A percentile compares a stretch with the other conserved stretches of the same genome.
phyloP scores from a whole-genome alignment of 345 rosid species.

The Lenwebbia sp. region DNA sequence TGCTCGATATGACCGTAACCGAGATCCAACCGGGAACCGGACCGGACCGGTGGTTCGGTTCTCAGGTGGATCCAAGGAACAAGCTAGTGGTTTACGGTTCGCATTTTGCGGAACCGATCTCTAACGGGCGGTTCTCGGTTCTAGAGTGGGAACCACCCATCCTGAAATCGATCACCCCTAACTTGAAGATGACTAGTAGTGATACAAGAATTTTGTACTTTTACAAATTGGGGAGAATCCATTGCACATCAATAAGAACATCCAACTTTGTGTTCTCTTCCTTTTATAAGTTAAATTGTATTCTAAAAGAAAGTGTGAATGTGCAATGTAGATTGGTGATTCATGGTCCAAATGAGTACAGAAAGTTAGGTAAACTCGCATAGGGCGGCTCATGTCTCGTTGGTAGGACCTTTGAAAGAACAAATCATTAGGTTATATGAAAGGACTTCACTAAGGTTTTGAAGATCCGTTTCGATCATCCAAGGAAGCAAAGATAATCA shows the following conservation, averaged over 20 bases:
- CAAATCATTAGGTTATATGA: not conserved
- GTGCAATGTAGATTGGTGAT: not conserved
- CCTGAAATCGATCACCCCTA: too few species aligned
- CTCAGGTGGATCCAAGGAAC: too few species aligned
- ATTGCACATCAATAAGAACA: not conserved
- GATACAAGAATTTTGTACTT: not conserved
- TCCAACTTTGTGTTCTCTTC: not conserved
- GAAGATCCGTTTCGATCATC: not conserved
- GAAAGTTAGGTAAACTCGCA: not conserved
- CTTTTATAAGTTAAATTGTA: not conserved
- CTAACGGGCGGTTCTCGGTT: too few species aligned
- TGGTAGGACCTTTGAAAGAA: not conserved
- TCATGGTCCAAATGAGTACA: not conserved
- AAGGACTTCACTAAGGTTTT: not conserved
- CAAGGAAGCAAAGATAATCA: not conserved
- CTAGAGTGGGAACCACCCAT: too few species aligned
- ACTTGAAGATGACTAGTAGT: not conserved
- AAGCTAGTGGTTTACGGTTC: too few species aligned
- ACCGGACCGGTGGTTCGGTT: too few species aligned
- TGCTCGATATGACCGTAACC: too few species aligned
- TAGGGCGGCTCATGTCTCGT: not conserved
- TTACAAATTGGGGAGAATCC: not conserved
- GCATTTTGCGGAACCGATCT: too few species aligned
- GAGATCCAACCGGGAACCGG: too few species aligned
- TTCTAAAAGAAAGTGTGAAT: not conserved